Percentiles rank a stretch among this genome's conserved stretches.
These are phyloP conservation scores for Aspergillus coremiiformis DNA, from an alignment of 495 filamentous ascomycete species.

Conservation along the genomic window DNA sequence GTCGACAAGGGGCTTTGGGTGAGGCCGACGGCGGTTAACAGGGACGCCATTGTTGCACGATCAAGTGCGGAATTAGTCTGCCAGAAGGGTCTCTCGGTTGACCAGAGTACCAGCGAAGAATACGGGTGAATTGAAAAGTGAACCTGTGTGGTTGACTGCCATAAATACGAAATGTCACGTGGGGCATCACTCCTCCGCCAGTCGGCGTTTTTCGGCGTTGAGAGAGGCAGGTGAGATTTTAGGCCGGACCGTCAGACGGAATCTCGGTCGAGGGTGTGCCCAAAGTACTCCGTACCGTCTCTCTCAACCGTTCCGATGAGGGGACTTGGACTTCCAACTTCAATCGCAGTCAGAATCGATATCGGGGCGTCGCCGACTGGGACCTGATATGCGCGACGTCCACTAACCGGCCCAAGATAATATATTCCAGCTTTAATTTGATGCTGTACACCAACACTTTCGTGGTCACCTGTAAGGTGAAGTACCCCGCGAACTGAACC, in stretches of 20 bases:
- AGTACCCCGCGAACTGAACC: slow-evolving; percentile 38
- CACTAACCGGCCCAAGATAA: slow-evolving; percentile 27
- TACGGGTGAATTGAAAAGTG: too few species aligned
- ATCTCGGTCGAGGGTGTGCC: too few species aligned
- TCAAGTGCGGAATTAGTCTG: too few species aligned
- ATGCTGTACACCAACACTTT: slow-evolving; percentile 48
- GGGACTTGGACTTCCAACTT: neutral
- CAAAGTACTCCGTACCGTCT: too few species aligned
- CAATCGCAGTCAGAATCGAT: neutral
- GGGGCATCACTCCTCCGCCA: too few species aligned
- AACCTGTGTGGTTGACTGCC: neutral
- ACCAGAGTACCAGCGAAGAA: too few species aligned
- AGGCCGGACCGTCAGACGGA: neutral
- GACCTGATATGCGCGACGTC: slow-evolving; percentile 9
- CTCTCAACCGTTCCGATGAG: too few species aligned
- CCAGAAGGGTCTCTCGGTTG: too few species aligned
- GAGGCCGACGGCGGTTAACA: slow-evolving; percentile 21
- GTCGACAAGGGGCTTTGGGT: slow-evolving; percentile 5
- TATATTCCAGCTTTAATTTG: slow-evolving; percentile 51
- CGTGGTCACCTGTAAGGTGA: slow-evolving; percentile 42
- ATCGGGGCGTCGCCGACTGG: slow-evolving; percentile 1
- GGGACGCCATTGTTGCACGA: slow-evolving; percentile 4
- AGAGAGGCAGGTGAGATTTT: neutral
- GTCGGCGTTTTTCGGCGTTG: too few species aligned
- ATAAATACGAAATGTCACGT: too few species aligned